These are phyloP conservation scores for Calendula officinalis DNA, from an alignment of 129 eudicot genomes.

Conservation along the genomic window DNA sequence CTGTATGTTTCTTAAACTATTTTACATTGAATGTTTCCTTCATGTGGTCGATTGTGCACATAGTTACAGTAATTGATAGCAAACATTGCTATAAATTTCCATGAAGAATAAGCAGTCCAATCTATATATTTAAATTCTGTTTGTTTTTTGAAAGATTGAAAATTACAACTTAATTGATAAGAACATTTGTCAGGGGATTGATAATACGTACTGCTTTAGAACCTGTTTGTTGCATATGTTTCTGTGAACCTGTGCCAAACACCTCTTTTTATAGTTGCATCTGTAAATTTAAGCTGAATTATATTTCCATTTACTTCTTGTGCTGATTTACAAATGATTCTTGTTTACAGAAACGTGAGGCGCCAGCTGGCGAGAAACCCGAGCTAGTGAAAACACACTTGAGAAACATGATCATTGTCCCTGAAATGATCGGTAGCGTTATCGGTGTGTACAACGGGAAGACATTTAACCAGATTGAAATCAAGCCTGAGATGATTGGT, in stretches of 20 bases:
- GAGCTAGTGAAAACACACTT: conserved; percentile 83
- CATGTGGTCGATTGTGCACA: background rate
- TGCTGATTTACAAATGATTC: background rate
- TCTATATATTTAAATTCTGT: too few relatives aligned
- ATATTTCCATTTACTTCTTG: too few relatives aligned
- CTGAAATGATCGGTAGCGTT: conserved; percentile 96
- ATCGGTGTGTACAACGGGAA: conserved; percentile 93
- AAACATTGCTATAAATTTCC: too few relatives aligned
- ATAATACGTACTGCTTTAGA: too few relatives aligned
- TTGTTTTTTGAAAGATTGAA: too few relatives aligned
- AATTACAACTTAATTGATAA: too few relatives aligned
- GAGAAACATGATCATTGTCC: conserved; percentile 90
- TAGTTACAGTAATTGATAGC: too few relatives aligned
- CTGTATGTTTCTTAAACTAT: conserved; percentile 40
- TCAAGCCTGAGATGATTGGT: conserved; percentile 96
- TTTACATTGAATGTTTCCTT: background rate
- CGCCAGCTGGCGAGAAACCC: conserved; percentile 95
- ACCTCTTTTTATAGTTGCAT: background rate
- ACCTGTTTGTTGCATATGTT: too few relatives aligned
- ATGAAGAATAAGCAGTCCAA: too few relatives aligned
- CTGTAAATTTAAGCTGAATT: background rate
- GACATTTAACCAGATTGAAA: conserved; percentile 91
- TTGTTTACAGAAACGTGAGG: conserved; percentile 76
- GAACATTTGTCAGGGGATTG: too few relatives aligned
- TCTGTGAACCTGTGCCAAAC: too few relatives aligned